Evolutionary conservation across 2,329 filamentous ascomycete genomes (phyloP).

Genomic region (Kalmusia sp.): DNA sequence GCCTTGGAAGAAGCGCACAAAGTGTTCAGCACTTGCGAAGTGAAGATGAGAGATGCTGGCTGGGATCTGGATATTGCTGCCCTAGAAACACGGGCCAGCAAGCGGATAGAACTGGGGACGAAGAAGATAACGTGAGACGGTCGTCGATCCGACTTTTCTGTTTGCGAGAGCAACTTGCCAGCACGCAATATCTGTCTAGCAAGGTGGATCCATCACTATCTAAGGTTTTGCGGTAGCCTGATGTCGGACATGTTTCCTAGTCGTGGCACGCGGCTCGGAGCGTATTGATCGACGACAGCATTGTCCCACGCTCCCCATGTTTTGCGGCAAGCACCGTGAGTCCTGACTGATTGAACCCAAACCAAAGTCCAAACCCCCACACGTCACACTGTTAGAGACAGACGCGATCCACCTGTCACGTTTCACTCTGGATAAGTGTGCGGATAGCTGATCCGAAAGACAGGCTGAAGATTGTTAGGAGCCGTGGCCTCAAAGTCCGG

Average conservation of each 20-base stretch:
- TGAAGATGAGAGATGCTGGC: constrained; percentile 56
- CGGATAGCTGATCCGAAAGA: constrained; percentile 7
- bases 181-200: neutral
- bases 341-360: constrained; percentile 10
- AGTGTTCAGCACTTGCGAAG: constrained; percentile 56
- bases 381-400: constrained; percentile 14
- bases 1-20: constrained; percentile 47
- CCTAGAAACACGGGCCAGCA: constrained; percentile 69
- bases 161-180: neutral
- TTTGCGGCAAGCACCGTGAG: constrained; percentile 12
- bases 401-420: constrained; percentile 14
- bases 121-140: constrained; percentile 12
- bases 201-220: neutral
- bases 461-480: constrained; percentile 3
- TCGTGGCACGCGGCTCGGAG: constrained; percentile 4
- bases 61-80: constrained; percentile 72
- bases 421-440: constrained; percentile 13
- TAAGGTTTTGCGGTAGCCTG: neutral
- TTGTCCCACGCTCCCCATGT: constrained; percentile 13
- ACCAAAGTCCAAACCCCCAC: constrained; percentile 11
- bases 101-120: constrained; percentile 29
- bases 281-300: constrained; percentile 18
- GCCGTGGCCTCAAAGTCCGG: constrained; percentile 11
- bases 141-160: constrained; percentile 4
- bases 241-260: neutral